Percentiles rank a stretch among this genome's conserved stretches.
Evolutionary conservation across 805 yeast species (phyloP).

Genomic region (Myxozyma sirexii): DNA sequence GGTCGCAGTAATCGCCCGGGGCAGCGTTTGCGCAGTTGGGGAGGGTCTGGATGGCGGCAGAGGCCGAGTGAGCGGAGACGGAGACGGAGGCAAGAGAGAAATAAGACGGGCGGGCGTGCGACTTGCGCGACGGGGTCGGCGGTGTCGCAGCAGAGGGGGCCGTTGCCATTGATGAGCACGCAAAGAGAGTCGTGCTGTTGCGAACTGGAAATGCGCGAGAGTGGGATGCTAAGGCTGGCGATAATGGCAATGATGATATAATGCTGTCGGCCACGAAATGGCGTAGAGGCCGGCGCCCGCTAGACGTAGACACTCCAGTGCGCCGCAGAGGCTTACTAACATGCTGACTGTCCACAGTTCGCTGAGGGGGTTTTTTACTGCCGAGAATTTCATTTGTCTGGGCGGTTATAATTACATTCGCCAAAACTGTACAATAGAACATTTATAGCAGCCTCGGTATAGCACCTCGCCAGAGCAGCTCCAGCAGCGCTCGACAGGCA

Average conservation of each 20-base stretch:
- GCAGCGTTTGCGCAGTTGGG: conserved; percentile 20
- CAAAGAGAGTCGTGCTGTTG: not conserved
- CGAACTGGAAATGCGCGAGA: not conserved
- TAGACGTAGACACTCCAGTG: conserved; percentile 9
- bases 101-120: conserved; percentile 18
- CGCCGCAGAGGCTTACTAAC: conserved; percentile 4
- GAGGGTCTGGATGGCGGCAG: conserved; percentile 21
- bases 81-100: conserved; percentile 20
- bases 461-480: no score
- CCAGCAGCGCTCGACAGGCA: no score
- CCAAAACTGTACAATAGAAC: no score
- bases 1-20: conserved; percentile 22
- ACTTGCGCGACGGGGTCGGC: conserved; percentile 24
- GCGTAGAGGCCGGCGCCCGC: not conserved
- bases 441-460: no score
- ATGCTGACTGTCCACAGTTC: not conserved
- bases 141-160: conserved; percentile 20
- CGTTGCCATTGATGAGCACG: conserved; percentile 14
- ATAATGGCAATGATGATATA: not conserved
- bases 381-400: no score
- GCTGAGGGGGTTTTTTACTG: not conserved
- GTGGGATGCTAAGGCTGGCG: no score
- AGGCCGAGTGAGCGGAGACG: conserved; percentile 21
- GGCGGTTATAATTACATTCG: no score
- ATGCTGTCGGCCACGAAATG: not conserved